Base-by-base conservation (phyloP, 768 basidiomycete genomes). In the Hygrocybe punicea region DNA sequence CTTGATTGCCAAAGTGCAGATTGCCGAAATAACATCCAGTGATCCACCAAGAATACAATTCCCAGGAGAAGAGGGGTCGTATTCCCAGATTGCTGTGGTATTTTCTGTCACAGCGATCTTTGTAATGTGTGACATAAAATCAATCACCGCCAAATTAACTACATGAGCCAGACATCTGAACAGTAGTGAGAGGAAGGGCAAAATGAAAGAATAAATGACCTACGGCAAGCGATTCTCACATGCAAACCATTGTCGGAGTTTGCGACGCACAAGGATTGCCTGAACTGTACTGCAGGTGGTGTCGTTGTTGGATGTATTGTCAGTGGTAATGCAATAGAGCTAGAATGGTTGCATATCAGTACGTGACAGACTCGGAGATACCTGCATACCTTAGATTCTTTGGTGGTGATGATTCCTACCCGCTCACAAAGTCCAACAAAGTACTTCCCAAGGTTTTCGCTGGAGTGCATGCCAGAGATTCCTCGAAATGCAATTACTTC, bases 11-110 rank as follows among this genome's bases (percentile, higher is more conserved):
- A 72, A 53, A 0, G 68, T 74, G 1, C 60, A 53, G 2, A 73
- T 63, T 0, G 68, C 60, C 0, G 71, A 65, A 40, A 75, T 64
- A 2, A 71, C 69, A 58, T 74, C 65, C 0, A 73, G 59, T 0
- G 64, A 69, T n/a, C 66, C 62, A 9, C 63, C 62, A 17, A 67
- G 59, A 6, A 73, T 62, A 11, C 56, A 52, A 47, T 73, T 73
- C 29, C 58, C 58, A 4, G 37, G 10, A 4, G 59, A 34, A 0
- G 21, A 24, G 0, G 72, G 72, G 29, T 76, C 65, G 52, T 67
- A 74, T 17, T 71, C 68, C 72, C 71, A 76, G 14, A 76, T 74
- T 0, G 71, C 69, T 0, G 57, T 63, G 10, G 62, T 51, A 1
- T 60, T 72, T 37, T 72, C 66, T 2, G 71, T 53, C 1, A 62